Evolutionary conservation across 441 rosid species (phyloP).

Genomic region (Jatropha multifida): DNA sequence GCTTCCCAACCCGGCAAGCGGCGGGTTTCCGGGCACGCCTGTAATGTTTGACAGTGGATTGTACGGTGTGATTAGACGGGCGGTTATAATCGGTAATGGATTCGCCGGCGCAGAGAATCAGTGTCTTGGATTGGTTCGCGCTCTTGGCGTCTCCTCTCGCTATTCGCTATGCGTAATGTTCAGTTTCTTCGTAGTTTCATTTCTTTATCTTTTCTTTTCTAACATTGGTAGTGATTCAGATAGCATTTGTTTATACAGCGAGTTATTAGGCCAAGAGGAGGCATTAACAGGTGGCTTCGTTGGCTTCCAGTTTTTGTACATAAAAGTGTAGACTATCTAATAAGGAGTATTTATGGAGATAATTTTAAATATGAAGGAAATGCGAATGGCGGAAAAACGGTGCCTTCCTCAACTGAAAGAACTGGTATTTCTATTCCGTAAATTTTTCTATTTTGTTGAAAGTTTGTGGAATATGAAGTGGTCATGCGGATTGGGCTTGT

Average conservation of each 20-base stretch:
- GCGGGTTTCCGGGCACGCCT: constrained; percentile 42
- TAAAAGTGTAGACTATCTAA: constrained; percentile 50
- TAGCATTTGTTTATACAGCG: constrained; percentile 42
- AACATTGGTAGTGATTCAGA: background rate
- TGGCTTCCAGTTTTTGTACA: constrained; percentile 86
- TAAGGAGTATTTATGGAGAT: constrained; percentile 41
- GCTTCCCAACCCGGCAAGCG: constrained; percentile 58
- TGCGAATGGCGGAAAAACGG: constrained; percentile 27
- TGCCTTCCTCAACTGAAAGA: constrained; percentile 42
- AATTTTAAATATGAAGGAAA: constrained; percentile 33
- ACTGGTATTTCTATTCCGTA: constrained; percentile 36
- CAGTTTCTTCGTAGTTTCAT: background rate
- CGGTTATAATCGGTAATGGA: constrained; percentile 79
- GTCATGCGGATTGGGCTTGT: background rate
- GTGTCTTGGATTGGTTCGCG: constrained; percentile 73
- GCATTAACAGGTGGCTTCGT: constrained; percentile 71
- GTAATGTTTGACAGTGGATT: constrained; percentile 38
- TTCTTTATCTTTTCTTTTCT: background rate
- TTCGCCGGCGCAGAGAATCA: constrained; percentile 80
- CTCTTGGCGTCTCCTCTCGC: constrained; percentile 72
- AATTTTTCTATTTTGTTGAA: background rate
- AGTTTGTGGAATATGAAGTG: background rate
- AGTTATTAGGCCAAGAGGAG: constrained; percentile 86
- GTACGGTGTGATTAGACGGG: constrained; percentile 59
- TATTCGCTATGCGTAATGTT: constrained; percentile 60